Evolutionary conservation across 2,329 filamentous ascomycete genomes (phyloP).

Genomic region (Beauveria sp.): DNA sequence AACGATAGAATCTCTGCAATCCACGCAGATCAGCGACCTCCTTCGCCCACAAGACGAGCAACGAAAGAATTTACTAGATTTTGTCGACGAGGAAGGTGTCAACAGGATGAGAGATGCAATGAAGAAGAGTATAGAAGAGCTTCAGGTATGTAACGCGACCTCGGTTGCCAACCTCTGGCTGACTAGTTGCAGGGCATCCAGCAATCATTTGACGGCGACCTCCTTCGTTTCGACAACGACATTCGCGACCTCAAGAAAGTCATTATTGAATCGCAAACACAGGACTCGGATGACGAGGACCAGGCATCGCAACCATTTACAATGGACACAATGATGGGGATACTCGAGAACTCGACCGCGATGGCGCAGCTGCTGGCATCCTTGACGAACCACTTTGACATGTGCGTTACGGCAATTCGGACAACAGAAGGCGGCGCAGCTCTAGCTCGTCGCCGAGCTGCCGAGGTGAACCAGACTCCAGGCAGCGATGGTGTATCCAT

Average conservation of each 20-base stretch:
- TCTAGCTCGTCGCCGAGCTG: conserved; percentile 59
- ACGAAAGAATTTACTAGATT: conserved; percentile 61
- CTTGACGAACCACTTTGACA: conserved; percentile 81
- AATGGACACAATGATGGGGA: conserved; percentile 47
- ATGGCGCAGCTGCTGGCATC: conserved; percentile 78
- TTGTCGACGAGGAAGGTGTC: conserved; percentile 67
- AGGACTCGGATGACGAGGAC: conserved; percentile 25
- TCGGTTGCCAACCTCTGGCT: conserved; percentile 13
- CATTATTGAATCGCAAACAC: conserved; percentile 35
- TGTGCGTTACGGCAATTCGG: conserved; percentile 84
- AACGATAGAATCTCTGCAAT: conserved; percentile 58
- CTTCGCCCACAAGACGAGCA: conserved; percentile 53
- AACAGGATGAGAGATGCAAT: conserved; percentile 57
- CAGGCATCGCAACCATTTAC: conserved; percentile 28
- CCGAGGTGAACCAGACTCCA: conserved; percentile 50
- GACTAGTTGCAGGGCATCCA: conserved; percentile 45
- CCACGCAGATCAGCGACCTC: conserved; percentile 55
- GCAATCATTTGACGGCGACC: conserved; percentile 67
- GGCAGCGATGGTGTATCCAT: conserved; percentile 48
- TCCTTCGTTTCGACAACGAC: conserved; percentile 68
- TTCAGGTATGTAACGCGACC: conserved; percentile 45
- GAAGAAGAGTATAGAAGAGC: conserved; percentile 62
- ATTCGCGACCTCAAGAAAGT: conserved; percentile 57
- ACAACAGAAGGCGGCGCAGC: conserved; percentile 78
- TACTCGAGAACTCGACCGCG: conserved; percentile 68